Conservation (phyloP, 2,329 filamentous ascomycete genomes). For the Paracorniculantispora psalliotae region DNA sequence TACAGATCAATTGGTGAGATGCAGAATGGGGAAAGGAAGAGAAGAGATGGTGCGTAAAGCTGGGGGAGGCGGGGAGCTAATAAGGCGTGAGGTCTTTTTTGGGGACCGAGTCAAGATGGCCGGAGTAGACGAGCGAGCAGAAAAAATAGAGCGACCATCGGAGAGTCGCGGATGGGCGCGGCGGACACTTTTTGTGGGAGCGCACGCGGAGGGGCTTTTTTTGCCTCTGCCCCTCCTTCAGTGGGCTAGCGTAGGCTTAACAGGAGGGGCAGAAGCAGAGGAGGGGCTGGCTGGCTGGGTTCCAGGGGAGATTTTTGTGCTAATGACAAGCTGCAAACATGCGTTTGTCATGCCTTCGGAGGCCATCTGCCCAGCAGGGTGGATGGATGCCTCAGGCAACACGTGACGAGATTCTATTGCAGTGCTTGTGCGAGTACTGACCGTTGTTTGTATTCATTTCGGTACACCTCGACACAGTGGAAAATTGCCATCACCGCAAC, state of each 20-base stretch:
- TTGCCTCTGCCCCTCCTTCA: neutral
- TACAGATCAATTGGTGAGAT: slow-evolving; percentile 7
- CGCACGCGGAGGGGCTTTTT: no score
- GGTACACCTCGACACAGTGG: no score
- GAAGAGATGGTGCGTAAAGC: neutral
- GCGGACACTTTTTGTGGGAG: slow-evolving; percentile 4
- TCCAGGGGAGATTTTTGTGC: no score
- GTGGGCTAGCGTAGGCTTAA: neutral
- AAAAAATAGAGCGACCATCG: neutral
- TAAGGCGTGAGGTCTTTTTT: neutral
- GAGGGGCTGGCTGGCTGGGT: no score
- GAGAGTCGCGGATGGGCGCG: slow-evolving; percentile 8
- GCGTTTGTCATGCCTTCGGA: no score
- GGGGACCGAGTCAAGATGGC: slow-evolving; percentile 6
- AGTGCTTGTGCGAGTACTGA: no score
- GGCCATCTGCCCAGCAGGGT: no score
- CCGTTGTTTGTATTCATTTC: no score
- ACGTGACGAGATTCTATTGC: no score
- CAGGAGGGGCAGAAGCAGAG: neutral
- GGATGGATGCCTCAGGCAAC: no score
- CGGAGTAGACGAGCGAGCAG: slow-evolving; percentile 1
- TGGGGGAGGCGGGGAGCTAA: slow-evolving; percentile 1
- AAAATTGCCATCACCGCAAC: no score
- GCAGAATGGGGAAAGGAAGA: neutral
- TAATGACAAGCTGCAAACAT: no score